These are phyloP conservation scores for Terfezia claveryi DNA, from an alignment of 495 filamentous ascomycete genomes.

Conservation along the genomic window DNA sequence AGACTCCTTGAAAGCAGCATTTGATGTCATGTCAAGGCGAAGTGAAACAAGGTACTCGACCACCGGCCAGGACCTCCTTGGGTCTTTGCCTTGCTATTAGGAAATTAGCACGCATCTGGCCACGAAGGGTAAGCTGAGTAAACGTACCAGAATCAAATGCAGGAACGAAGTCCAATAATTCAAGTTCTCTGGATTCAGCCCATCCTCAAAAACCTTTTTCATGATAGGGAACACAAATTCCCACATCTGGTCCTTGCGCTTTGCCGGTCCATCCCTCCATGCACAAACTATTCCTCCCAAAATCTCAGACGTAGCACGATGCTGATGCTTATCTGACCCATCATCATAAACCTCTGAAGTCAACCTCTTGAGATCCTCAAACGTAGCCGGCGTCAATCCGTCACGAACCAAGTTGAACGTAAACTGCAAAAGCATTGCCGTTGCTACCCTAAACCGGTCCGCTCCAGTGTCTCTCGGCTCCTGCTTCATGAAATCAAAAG, in stretches of 20 bases:
- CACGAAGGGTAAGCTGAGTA: no score
- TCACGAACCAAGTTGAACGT: conserved; percentile 69
- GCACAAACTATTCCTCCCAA: conserved; percentile 61
- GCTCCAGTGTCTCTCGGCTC: conserved; percentile 66
- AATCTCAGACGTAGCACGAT: conserved; percentile 88
- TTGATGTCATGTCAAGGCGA: conserved; percentile 78
- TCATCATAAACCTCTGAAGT: conserved; percentile 57
- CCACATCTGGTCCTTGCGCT: conserved; percentile 55
- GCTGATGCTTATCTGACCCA: conserved; percentile 92
- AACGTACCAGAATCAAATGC: conserved; percentile 48
- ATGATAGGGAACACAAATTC: conserved; percentile 76
- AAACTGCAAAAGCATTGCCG: conserved; percentile 63
- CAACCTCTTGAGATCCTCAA: conserved; percentile 72
- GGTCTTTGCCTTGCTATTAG: conserved; percentile 47
- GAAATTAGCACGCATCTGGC: conserved; percentile 1
- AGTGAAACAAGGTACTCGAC: conserved; percentile 67
- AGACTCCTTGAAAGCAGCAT: conserved; percentile 97
- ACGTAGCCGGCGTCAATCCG: conserved; percentile 48
- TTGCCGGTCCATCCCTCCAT: conserved; percentile 40
- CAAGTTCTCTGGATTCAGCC: conserved; percentile 80
- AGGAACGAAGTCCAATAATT: conserved; percentile 87
- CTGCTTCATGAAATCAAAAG: conserved; percentile 86
- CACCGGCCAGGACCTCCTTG: conserved; percentile 64
- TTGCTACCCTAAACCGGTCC: conserved; percentile 77
- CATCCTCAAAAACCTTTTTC: conserved; percentile 63